Evolutionary conservation across 495 filamentous ascomycete species (phyloP), one percentile per base, ranked within the genome.

Genomic region (Achaetomiella virescens): DNA sequence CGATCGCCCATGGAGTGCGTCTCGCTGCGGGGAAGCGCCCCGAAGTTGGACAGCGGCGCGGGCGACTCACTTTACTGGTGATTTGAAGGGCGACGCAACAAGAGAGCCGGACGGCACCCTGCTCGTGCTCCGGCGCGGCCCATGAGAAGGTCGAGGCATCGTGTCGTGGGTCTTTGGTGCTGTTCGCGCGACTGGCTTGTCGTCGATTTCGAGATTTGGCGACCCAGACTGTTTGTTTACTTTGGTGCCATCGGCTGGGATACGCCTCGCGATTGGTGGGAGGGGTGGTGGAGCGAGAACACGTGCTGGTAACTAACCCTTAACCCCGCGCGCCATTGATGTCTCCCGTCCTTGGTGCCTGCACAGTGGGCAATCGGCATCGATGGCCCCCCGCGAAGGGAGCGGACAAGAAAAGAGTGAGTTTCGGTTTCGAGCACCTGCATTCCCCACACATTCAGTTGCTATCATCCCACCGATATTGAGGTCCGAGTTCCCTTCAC

Each of bases 91-190:
- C 67, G 85, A 74, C 68, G 79, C 58, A 12, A 47, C 45, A 11
- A 68, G 44, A 2, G 60, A 64, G 47, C 60, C 71, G 69, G 80
- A 70, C 3, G 74, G 70, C 7, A 69, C 70, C 49, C 84, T 82
- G 36, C 79, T 79, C 22, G 69, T 76, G 64, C 75, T 73, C 53
- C 77, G 72, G 64, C 79, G 77, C 51, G 80, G 75, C 48, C 70
- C 68, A 61, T 86, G 84, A 49, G 82, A 78, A 57, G 88, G 84
- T 70, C 87, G 83, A 76, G 87, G 85, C 87, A 91, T 91, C 57
- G 66, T 84, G 53, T 47, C 29, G 52, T 65, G 25, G 51, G 40
- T 29, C 10, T 49, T 48, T 49, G 46, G 12, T 52, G 52, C 21
- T 57, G 53, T 11, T 63, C 51, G 24, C 31, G 31, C n/a, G 36